A percentile compares a stretch with the other conserved stretches of the same genome.
phyloP scores from a whole-genome alignment of 106 monocot genomes.

The Agapanthus africanus region DNA sequence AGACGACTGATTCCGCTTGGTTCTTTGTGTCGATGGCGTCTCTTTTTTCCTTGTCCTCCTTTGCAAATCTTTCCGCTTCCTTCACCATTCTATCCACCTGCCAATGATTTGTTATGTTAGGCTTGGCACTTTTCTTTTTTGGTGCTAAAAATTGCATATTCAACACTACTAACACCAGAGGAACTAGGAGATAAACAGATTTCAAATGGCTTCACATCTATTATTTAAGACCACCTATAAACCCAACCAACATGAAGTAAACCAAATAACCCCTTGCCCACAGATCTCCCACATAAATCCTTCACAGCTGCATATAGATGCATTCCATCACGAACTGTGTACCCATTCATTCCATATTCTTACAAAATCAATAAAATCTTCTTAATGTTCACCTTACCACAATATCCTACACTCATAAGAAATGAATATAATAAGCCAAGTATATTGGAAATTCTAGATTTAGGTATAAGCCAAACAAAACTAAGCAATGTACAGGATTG shows the following conservation, averaged over 20 bases:
- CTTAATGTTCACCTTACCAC: no score
- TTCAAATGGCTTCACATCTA: no score
- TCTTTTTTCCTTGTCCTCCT: conserved; percentile 91
- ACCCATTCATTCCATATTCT: no score
- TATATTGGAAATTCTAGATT: no score
- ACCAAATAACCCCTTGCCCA: neutral
- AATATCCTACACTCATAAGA: no score
- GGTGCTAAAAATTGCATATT: neutral
- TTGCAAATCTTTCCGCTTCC: conserved; percentile 76
- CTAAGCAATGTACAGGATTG: no score
- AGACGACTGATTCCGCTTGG: conserved; percentile 71
- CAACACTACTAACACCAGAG: neutral
- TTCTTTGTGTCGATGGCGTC: conserved; percentile 92
- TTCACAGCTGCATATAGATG: neutral
- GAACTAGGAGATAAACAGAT: neutral
- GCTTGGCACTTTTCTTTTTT: neutral
- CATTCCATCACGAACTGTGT: no score
- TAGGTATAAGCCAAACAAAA: no score
- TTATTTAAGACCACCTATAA: no score
- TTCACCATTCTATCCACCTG: conserved; percentile 88
- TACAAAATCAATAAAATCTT: no score
- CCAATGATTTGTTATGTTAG: neutral
- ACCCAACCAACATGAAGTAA: no score
- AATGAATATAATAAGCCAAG: no score
- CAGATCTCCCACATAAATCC: neutral